phyloP scores from a whole-genome alignment of 768 basidiomycete species.

The Lactarius deliciosus region DNA sequence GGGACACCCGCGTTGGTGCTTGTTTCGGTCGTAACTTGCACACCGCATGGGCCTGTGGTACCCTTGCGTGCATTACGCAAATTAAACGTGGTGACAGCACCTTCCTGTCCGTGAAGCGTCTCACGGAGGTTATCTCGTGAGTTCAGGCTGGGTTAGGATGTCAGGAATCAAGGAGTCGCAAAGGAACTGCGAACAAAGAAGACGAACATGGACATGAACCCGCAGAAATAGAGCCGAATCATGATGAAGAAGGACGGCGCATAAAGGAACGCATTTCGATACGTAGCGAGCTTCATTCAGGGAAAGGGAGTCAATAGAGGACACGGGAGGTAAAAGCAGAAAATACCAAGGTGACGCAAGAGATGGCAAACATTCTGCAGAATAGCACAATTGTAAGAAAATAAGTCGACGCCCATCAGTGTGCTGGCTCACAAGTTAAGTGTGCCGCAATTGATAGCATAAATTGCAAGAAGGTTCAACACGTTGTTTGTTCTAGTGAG shows the following conservation, averaged over 20 bases:
- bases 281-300: neutral
- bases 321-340: neutral
- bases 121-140: neutral
- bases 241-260: slow-evolving; percentile 12
- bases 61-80: neutral
- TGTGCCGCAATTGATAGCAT: slow-evolving; percentile 11
- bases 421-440: slow-evolving; percentile 6
- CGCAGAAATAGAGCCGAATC: slow-evolving; percentile 7
- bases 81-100: neutral
- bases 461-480: neutral
- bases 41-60: neutral
- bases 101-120: neutral
- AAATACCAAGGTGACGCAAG: neutral
- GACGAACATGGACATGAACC: slow-evolving; percentile 8
- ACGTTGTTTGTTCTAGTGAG: slow-evolving; percentile 1
- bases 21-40: neutral
- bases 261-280: neutral
- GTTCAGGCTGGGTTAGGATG: neutral
- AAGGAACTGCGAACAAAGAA: neutral
- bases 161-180: neutral
- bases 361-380: neutral
- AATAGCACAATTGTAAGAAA: neutral
- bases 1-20: neutral
- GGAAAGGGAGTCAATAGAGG: neutral
- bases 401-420: no score